Conservation (phyloP, 352 stramenopile species). For the Phytophthora melonis region DNA sequence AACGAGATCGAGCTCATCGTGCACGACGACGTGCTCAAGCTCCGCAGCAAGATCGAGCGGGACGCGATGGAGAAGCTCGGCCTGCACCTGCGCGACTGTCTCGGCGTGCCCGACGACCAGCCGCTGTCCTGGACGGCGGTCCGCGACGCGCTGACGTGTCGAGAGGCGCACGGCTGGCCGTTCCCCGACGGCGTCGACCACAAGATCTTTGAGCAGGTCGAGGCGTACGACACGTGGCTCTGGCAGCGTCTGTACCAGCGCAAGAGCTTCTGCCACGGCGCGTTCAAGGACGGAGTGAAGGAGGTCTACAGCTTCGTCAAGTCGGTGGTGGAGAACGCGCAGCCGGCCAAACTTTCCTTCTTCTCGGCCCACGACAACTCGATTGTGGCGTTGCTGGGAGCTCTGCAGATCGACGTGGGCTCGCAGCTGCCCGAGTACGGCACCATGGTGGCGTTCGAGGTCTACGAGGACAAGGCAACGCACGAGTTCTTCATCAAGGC, state of each 20-base stretch:
- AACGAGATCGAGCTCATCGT: constrained; percentile 78
- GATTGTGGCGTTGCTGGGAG: constrained; percentile 78
- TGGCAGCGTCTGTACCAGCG: constrained; percentile 81
- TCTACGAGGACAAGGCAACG: constrained; percentile 63
- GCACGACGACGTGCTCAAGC: constrained; percentile 56
- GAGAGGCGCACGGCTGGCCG: constrained; percentile 62
- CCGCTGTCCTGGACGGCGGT: constrained; percentile 80
- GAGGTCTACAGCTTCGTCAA: constrained; percentile 68
- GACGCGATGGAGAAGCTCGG: constrained; percentile 47
- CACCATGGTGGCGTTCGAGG: constrained; percentile 72
- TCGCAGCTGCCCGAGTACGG: constrained; percentile 71
- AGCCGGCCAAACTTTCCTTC: constrained; percentile 70
- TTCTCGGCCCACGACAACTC: constrained; percentile 90
- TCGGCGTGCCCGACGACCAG: constrained; percentile 57
- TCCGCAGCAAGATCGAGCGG: constrained; percentile 35
- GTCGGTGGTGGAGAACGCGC: constrained; percentile 46
- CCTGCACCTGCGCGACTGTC: constrained; percentile 46
- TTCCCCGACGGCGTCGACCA: constrained; percentile 76
- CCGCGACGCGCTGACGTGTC: constrained; percentile 74
- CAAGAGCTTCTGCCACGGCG: constrained; percentile 64
- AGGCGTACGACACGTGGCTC: constrained; percentile 81
- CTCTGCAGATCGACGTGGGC: constrained; percentile 73
- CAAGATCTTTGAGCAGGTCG: constrained; percentile 65
- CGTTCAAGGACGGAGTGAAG: constrained; percentile 71
- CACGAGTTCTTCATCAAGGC: constrained; percentile 65